Percentiles rank a stretch among this genome's conserved stretches.
Evolutionary conservation across 768 basidiomycete genomes (phyloP).

Genomic region (Pleurotus platypus): DNA sequence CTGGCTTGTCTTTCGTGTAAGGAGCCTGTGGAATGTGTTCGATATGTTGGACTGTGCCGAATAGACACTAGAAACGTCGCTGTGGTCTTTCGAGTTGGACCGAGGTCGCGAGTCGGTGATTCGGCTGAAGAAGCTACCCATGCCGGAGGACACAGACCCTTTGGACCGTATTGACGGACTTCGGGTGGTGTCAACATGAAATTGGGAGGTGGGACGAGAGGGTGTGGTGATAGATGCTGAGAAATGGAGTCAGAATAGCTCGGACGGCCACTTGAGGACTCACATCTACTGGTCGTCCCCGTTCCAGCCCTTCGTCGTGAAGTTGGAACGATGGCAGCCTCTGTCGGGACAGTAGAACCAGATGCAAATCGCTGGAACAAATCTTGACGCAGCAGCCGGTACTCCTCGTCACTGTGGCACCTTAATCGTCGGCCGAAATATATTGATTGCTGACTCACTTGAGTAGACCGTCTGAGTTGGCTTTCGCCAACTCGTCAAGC

Average conservation of each 20-base stretch:
- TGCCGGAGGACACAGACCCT: constrained; percentile 23
- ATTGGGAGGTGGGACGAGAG: constrained; percentile 3
- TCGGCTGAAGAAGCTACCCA: constrained; percentile 34
- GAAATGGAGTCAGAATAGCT: not conserved
- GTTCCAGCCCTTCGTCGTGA: constrained; percentile 11
- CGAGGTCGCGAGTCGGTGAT: constrained; percentile 13
- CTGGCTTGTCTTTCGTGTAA: constrained; percentile 29
- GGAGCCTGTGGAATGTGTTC: constrained; percentile 23
- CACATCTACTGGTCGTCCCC: constrained; percentile 7
- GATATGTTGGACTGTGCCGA: constrained; percentile 14
- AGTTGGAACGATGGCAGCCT: constrained; percentile 25
- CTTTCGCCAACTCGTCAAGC: constrained; percentile 64
- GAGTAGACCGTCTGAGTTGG: constrained; percentile 64
- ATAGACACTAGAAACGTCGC: constrained; percentile 16
- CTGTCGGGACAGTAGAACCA: constrained; percentile 23
- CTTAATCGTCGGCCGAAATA: not conserved
- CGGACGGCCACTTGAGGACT: not conserved
- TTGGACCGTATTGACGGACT: constrained; percentile 17
- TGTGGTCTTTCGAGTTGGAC: constrained; percentile 6
- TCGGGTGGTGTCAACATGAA: constrained; percentile 13
- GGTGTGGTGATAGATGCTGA: constrained; percentile 7
- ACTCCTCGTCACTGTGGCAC: constrained; percentile 62
- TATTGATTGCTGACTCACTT: constrained; percentile 36
- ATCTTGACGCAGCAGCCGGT: constrained; percentile 64
- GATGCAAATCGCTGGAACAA: constrained; percentile 59